Percentiles rank a stretch among this genome's conserved stretches.
Evolutionary conservation across 2,329 filamentous ascomycete genomes (phyloP).

Genomic region (Knoxdaviesia proteae): DNA sequence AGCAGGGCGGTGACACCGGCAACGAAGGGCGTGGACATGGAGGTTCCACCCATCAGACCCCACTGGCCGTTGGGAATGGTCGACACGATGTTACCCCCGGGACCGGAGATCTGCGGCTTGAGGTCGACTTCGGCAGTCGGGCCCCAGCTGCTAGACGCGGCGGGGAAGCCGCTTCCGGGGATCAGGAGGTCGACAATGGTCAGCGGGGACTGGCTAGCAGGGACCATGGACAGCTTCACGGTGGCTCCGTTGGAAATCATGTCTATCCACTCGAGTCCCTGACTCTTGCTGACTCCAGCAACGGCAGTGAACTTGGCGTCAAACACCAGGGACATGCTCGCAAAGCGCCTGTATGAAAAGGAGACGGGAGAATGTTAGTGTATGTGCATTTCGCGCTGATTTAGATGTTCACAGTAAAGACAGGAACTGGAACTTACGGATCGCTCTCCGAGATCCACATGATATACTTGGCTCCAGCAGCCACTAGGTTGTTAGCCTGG

Average conservation of each 20-base stretch:
- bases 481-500: neutral
- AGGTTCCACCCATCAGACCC: slow-evolving; percentile 5
- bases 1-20: slow-evolving; percentile 5
- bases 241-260: neutral
- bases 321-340: too few species aligned
- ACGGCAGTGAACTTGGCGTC: neutral
- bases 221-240: neutral
- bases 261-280: neutral
- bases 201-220: slow-evolving; percentile 8
- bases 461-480: neutral
- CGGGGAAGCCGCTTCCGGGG: slow-evolving; percentile 18
- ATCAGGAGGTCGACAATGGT: slow-evolving; percentile 14
- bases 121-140: slow-evolving; percentile 6
- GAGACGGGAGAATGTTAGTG: too few species aligned
- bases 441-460: too few species aligned
- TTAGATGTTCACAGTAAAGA: too few species aligned
- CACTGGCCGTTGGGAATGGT: slow-evolving; percentile 5
- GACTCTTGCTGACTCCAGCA: slow-evolving; percentile 2
- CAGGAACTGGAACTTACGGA: too few species aligned
- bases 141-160: slow-evolving; percentile 5
- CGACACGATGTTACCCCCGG: slow-evolving; percentile 7
- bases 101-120: slow-evolving; percentile 7
- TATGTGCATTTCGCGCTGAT: too few species aligned
- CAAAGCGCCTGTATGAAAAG: too few species aligned
- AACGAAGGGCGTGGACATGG: slow-evolving; percentile 6